Conservation (phyloP, 345 rosid species). For the Eucalyptus victrix region DNA sequence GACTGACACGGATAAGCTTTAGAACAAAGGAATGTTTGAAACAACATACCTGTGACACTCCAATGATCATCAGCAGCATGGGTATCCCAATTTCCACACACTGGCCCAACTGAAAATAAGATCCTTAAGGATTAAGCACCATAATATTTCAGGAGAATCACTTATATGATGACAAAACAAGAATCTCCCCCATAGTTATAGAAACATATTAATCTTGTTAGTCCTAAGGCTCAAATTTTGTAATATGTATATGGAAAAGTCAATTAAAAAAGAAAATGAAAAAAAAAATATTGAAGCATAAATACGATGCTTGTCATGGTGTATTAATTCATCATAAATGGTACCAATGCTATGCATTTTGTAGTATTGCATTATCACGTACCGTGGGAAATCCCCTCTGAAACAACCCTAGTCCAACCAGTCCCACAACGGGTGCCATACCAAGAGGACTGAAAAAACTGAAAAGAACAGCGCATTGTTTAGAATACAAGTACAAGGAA, state of each 20-base stretch:
- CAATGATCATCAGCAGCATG: conserved; percentile 70
- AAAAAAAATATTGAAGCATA: neutral
- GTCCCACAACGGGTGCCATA: conserved; percentile 83
- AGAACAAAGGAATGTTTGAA: neutral
- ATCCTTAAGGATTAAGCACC: neutral
- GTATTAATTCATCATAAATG: neutral
- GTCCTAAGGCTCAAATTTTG: neutral
- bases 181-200: neutral
- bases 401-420: conserved; percentile 90
- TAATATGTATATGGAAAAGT: neutral
- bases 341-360: neutral
- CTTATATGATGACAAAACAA: neutral
- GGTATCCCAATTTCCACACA: conserved; percentile 97
- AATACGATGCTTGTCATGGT: neutral
- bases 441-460: conserved; percentile 88
- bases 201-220: neutral
- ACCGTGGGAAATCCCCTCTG: conserved; percentile 88
- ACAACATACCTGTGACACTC: conserved; percentile 54
- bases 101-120: conserved; percentile 55
- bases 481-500: neutral
- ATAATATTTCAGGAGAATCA: neutral
- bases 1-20: neutral
- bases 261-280: neutral
- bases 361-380: neutral
- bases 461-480: neutral